A percentile compares a stretch with the other conserved stretches of the same genome.
phyloP scores from a whole-genome alignment of 495 filamentous ascomycete genomes.

The Neurospora hispaniola region DNA sequence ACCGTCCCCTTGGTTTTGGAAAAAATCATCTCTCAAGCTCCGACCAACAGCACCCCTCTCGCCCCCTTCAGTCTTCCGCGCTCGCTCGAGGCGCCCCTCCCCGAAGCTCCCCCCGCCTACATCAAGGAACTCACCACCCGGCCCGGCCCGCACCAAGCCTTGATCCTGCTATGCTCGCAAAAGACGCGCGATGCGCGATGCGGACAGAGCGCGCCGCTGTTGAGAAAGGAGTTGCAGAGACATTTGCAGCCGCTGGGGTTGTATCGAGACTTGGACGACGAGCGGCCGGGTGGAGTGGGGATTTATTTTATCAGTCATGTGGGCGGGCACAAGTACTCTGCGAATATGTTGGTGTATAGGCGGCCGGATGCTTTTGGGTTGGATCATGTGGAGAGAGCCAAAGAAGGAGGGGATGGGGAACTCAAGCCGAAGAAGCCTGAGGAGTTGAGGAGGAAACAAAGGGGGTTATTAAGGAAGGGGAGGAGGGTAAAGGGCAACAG shows the following conservation, averaged over 20 bases:
- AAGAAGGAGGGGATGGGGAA: conserved; percentile 17
- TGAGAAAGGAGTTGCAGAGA: conserved; percentile 77
- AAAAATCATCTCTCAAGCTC: conserved; percentile 56
- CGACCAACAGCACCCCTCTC: conserved; percentile 69
- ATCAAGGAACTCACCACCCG: conserved; percentile 48
- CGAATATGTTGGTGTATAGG: conserved; percentile 87
- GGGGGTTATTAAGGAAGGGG: neutral
- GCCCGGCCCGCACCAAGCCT: conserved; percentile 65
- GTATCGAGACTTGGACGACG: conserved; percentile 78
- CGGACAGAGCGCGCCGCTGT: conserved; percentile 81
- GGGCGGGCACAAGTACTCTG: conserved; percentile 87
- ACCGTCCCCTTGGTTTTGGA: conserved; percentile 62
- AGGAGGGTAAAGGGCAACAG: neutral
- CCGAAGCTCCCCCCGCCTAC: conserved; percentile 18
- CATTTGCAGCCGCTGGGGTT: conserved; percentile 77
- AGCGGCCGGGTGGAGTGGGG: conserved; percentile 78
- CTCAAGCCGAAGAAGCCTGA: conserved; percentile 7
- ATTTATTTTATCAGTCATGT: conserved; percentile 96
- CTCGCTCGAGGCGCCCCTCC: conserved; percentile 45
- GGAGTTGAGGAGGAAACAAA: neutral
- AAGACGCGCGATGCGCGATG: conserved; percentile 88
- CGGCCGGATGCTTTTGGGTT: conserved; percentile 50
- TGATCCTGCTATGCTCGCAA: conserved; percentile 92
- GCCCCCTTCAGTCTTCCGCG: conserved; percentile 23
- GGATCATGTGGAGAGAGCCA: conserved; percentile 29